Base-by-base conservation (phyloP, 2,329 filamentous ascomycete genomes). In the Fusarium piperis region DNA sequence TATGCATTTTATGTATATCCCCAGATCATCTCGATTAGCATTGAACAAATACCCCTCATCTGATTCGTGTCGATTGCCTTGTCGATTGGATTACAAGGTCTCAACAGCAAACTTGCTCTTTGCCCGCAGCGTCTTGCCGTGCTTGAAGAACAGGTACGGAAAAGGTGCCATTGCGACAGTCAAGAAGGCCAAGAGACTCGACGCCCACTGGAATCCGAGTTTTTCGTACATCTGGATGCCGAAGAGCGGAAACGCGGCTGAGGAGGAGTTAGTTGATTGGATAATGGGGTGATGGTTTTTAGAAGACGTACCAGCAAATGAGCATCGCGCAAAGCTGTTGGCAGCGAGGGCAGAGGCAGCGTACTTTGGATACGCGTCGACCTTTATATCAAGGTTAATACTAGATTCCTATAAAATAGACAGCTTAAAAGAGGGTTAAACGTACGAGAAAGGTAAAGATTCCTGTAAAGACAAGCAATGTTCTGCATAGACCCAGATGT, bases 291-390 rank as follows among this genome's bases (percentile, higher is more conserved):
- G 1, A 2, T 6, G 1, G 0, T 4, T 3, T 8, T 18, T 4
- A 7, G 2, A 2, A 2, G 1, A 67, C 53, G 12, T 39, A 74
- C 72, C 72, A 32, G 72, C 72, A 8, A 74, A 64, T 0, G 66
- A 69, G 11, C 72, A 72, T 15, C 72, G 68, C 4, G 61, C 70
- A 26, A 74, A 75, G 4, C 70, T 67, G 26, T 75, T 74, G 4
- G 67, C 67, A 18, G 72, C 72, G 56, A 74, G 74, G 2, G 72
- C 72, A 13, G 72, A 74, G 9, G 72, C 72, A 0, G 72, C 70
- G 10, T 73, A 74, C 15, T 71, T 60, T 0, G 70, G 62, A 18
- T 74, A 74, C 1, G 72, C 72, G 3, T 74, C 72, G 2, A 74
- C 72, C 53, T 68, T 3, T 5, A 36, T 2, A 18, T 2, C 3